Evolutionary conservation across 2,329 filamentous ascomycete genomes (phyloP), one percentile per base, ranked within the genome.

Genomic region (Blastomyces parvus): DNA sequence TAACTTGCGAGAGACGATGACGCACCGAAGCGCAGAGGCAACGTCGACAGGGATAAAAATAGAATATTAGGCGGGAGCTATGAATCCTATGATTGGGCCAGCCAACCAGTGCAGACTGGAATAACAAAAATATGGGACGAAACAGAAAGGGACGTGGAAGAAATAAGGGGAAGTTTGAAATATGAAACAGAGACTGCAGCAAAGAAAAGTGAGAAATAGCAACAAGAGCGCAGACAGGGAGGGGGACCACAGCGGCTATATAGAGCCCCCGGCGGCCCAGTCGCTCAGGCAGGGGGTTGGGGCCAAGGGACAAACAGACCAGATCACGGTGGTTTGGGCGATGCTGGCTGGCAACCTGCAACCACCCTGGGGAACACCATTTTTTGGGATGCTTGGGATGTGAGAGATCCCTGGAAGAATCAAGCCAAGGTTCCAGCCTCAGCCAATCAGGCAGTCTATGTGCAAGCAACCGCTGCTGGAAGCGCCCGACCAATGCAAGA

Each of bases 61-160:
- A 59, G 40, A 59, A 42, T 38, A 56, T 40, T 56, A 38, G 30
- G 2, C 2, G 38, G 17, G 19, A 9, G 38, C 30, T 22, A 46
- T 46, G 60, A 61, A n/a, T n/a, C n/a, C n/a, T n/a, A n/a, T n/a
- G n/a, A n/a, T 42, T 61, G 60, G 60, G 48, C 60, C 60, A 61
- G 60, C 60, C 60, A 61, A 61, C 33, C 60, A 56, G 52, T 40
- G 22, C 36, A 27, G 33, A 33, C 33, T 61, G 19, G 46, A 44
- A 53, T 53, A 53, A 25, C n/a, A 19, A 53, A 56, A 25, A 42
- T 19, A 56, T 56, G 4, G 40, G 19, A 56, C 19, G n/a, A 25
- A 22, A 22, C 2, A 38, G 1, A n/a, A 30, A 36, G 25, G 17
- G 17, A 38, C 19, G 11, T 25, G 40, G 9, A 61, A 36, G 7